Evolutionary conservation across 139 green algal species (phyloP).

Genomic region (Tetradesmus lagerheimii): DNA sequence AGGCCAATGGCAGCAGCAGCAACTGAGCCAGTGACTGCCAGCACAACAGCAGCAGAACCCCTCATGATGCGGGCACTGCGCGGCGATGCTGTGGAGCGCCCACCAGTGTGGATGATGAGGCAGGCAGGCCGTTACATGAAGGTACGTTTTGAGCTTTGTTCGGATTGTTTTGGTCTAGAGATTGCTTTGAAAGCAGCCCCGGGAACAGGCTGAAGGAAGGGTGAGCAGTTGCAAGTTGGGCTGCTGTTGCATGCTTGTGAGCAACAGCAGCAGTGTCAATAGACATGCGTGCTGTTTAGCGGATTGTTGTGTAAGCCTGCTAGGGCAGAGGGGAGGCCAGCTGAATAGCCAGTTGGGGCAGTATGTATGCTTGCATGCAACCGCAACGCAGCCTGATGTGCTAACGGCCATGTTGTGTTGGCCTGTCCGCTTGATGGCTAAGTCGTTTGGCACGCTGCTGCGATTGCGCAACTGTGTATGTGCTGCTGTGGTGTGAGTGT

Average conservation of each 20-base stretch:
- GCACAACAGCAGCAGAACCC: slow-evolving; percentile 49
- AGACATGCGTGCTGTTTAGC: not conserved
- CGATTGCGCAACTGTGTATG: too few species aligned
- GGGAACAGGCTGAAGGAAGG: too few species aligned
- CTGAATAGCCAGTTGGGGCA: not conserved
- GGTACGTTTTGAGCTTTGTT: slow-evolving; percentile 57
- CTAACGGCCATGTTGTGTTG: not conserved
- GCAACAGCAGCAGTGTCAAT: not conserved
- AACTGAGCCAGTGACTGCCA: slow-evolving; percentile 28
- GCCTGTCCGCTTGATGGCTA: too few species aligned
- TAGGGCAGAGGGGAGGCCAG: not conserved
- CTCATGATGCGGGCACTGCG: slow-evolving; percentile 88
- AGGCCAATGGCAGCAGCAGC: slow-evolving; percentile 36
- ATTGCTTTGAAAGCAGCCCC: too few species aligned
- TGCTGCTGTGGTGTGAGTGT: too few species aligned
- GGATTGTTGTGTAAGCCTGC: too few species aligned
- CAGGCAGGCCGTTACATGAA: slow-evolving; percentile 98
- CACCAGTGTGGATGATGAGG: slow-evolving; percentile 99
- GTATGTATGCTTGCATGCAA: not conserved
- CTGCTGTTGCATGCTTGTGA: not conserved
- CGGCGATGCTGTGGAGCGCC: slow-evolving; percentile 86
- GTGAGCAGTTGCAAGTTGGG: not conserved
- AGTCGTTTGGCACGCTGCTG: too few species aligned
- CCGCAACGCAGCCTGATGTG: not conserved
- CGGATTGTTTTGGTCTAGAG: not conserved